phyloP scores from a whole-genome alignment of 2,329 filamentous ascomycete species.

The Thelonectria discophora region DNA sequence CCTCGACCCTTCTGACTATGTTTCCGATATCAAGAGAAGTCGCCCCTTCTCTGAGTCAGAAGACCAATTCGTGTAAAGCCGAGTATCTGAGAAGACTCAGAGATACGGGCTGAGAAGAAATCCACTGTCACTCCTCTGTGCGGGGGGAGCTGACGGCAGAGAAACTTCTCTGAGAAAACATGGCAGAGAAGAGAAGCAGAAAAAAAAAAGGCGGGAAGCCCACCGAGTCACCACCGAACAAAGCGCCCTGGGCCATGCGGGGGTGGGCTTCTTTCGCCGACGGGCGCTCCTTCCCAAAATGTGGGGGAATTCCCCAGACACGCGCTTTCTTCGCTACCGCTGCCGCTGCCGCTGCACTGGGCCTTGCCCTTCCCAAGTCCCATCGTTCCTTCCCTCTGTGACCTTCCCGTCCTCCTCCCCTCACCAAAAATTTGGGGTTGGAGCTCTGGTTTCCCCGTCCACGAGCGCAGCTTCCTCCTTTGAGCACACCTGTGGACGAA shows the following conservation, averaged over 20 bases:
- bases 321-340: background rate
- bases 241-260: constrained; percentile 28
- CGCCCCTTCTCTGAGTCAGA: too few species aligned
- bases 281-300: background rate
- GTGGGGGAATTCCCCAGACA: constrained; percentile 17
- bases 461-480: too few species aligned
- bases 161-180: too few species aligned
- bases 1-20: too few species aligned
- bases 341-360: too few species aligned
- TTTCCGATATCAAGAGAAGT: too few species aligned
- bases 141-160: background rate
- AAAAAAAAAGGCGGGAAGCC: background rate
- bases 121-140: background rate
- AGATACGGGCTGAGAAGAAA: too few species aligned
- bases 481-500: background rate
- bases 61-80: too few species aligned
- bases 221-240: background rate
- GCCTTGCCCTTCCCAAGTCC: too few species aligned
- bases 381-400: background rate
- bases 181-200: background rate
- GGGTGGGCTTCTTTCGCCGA: constrained; percentile 26
- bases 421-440: background rate
- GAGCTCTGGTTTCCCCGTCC: too few species aligned
- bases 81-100: too few species aligned
- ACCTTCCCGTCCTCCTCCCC: too few species aligned